Evolutionary conservation across 2,329 filamentous ascomycete species (phyloP), one percentile per base, ranked within the genome.

Genomic region (Coniella lustricola): DNA sequence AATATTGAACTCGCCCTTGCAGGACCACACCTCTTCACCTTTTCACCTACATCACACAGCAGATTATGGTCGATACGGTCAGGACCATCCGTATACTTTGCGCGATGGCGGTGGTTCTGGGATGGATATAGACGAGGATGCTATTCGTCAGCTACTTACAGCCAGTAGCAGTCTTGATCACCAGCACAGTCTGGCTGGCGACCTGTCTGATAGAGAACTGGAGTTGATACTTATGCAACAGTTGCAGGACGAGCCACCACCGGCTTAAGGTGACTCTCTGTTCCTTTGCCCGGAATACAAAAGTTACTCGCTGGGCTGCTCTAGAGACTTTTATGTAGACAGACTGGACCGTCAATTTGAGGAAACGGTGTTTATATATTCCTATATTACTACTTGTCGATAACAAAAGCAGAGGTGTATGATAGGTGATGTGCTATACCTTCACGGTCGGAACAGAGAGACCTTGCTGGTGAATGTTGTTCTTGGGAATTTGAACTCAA

Each of bases 101-200:
- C 60, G 69, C 42, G 65, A 67, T 55, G 61, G 67, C 7, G 52
- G 59, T 31, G 57, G 61, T 22, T 21, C 48, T 16, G 61, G 61
- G 48, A 38, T 43, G n/a, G 55, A 64, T 36, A 57, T 67, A 3
- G 70, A 75, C 21, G 64, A 72, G 0, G 71, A 77, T 38, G 64
- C 65, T 38, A 78, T 80, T 56, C 75, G 79, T 48, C 73, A 74
- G 1, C 62, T 80, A 2, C 69, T 80, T 3, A 70, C 74, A 56
- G 74, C 71, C 2, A 68, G 37, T n/a, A 51, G 32, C 10, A 44
- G 55, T 18, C 53, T 46, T 12, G 54, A 54, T 22, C 54, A 49
- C 9, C 55, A 59, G 4, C 38, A 50, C n/a, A 57, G 58, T 17
- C 46, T 41, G 7, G 42, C 39, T 10, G 39, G 44, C 1, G 62